phyloP scores from a whole-genome alignment of 192 early-diverging fungal genomes.

The Gamsiella multidivaricata region DNA sequence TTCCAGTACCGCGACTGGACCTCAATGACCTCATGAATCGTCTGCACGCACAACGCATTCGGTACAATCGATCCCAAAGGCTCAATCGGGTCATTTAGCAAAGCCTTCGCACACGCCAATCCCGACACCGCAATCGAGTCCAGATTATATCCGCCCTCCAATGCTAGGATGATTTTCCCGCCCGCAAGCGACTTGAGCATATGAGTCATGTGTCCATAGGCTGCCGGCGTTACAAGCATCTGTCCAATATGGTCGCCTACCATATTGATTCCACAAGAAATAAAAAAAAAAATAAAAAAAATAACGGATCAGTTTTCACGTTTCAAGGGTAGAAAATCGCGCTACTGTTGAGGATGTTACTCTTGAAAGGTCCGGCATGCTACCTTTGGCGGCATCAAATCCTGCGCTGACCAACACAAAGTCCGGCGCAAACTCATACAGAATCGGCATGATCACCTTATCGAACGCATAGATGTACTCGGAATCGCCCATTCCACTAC shows the following conservation, averaged over 20 bases:
- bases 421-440: constrained; percentile 84
- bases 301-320: neutral
- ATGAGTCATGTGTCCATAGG: constrained; percentile 90
- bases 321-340: neutral
- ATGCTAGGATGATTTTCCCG: constrained; percentile 83
- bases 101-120: constrained; percentile 76
- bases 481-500: constrained; percentile 77
- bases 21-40: constrained; percentile 57
- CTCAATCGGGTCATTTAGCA: constrained; percentile 72
- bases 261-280: neutral
- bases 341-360: neutral
- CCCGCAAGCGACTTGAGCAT: constrained; percentile 78
- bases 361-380: neutral
- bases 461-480: constrained; percentile 92
- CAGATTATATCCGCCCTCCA: constrained; percentile 93
- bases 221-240: constrained; percentile 81
- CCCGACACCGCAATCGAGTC: constrained; percentile 80
- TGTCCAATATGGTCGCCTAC: constrained; percentile 85
- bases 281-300: neutral
- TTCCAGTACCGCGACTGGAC: constrained; percentile 64
- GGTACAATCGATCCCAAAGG: constrained; percentile 55
- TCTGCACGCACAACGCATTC: constrained; percentile 55
- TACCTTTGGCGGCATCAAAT: constrained; percentile 86
- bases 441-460: constrained; percentile 82
- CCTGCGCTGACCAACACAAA: constrained; percentile 90